Conservation (phyloP, 495 filamentous ascomycete genomes). For the Penicillium bovifimosum region DNA sequence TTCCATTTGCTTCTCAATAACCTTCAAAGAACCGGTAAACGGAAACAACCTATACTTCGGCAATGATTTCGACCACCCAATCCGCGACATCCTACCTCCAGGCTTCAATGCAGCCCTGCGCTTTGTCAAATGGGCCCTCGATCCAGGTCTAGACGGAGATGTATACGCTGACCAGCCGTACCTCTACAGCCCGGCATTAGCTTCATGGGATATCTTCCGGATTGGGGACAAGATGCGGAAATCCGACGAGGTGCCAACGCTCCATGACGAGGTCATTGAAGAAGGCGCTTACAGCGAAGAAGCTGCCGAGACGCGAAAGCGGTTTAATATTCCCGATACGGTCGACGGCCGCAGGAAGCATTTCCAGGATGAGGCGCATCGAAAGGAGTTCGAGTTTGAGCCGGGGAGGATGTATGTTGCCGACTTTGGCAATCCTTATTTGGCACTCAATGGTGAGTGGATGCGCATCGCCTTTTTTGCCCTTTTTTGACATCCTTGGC, state of each 20-base stretch:
- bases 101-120: slow-evolving; percentile 77
- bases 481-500: neutral
- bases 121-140: slow-evolving; percentile 78
- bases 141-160: slow-evolving; percentile 84
- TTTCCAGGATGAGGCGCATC: slow-evolving; percentile 49
- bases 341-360: slow-evolving; percentile 55
- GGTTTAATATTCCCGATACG: slow-evolving; percentile 46
- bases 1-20: slow-evolving; percentile 70
- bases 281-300: slow-evolving; percentile 62
- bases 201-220: slow-evolving; percentile 65
- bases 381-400: slow-evolving; percentile 53
- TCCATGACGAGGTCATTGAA: slow-evolving; percentile 48
- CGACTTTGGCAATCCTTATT: slow-evolving; percentile 91
- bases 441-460: slow-evolving; percentile 68
- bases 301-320: slow-evolving; percentile 45
- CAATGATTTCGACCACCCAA: slow-evolving; percentile 86
- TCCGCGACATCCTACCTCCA: slow-evolving; percentile 78
- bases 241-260: slow-evolving; percentile 7
- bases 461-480: neutral
- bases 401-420: slow-evolving; percentile 57
- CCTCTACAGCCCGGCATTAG: slow-evolving; percentile 71
- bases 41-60: slow-evolving; percentile 78
- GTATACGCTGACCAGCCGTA: slow-evolving; percentile 80
- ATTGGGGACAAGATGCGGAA: slow-evolving; percentile 49
- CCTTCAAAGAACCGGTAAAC: slow-evolving; percentile 58